Base-by-base conservation (phyloP, 1,284 basidiomycete genomes). In the Rhodotorula sp. region DNA sequence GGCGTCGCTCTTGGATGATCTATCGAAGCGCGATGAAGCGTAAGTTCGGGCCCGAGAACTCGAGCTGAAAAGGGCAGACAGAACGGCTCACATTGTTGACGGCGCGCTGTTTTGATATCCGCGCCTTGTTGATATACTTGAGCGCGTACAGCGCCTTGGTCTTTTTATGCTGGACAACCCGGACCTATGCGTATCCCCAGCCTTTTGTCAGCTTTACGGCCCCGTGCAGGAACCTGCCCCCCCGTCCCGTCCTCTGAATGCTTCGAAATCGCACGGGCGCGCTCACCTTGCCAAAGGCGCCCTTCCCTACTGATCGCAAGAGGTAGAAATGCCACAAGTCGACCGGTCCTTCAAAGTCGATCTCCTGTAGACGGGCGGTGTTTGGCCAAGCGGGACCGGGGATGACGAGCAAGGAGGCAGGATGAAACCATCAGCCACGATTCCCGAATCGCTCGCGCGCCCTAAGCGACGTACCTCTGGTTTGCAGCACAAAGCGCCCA, bases 161-260 rank as follows among this genome's bases (percentile, higher is more conserved):
- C 82, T 97, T 93, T 79, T 98, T 99, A 84, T 98, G 95, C 82
- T 98, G 94, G 12, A 99, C 95, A 63, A 99, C 95, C 62, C 95
- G 89, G 81, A 99, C 93, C 93, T 96, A 77, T 26, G 53, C n/a
- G 7, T 29, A 30, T 18, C 14, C n/a, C 51, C 51, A 26, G 7
- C 24, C 22, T 15, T 14, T 24, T 24, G 8, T 22, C n/a, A 7
- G 17, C 17, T 5, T 22, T 26, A 60, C 18, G 58, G 18, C 54
- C 22, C n/a, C 26, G 24, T 48, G n/a, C 49, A 53, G 65, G n/a
- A 15, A 12, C 24, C 15, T 26, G 15, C n/a, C 15, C 18, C 26
- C 51, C n/a, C 48, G 14, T 8, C 37, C 37, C 37, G 37, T 42
- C 37, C 6, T 37, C 8, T 10, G 46, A 48, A 48, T 6, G 18